Base-by-base conservation (phyloP, 2,329 filamentous ascomycete genomes). In the Purpureocillium takamizusanense region DNA sequence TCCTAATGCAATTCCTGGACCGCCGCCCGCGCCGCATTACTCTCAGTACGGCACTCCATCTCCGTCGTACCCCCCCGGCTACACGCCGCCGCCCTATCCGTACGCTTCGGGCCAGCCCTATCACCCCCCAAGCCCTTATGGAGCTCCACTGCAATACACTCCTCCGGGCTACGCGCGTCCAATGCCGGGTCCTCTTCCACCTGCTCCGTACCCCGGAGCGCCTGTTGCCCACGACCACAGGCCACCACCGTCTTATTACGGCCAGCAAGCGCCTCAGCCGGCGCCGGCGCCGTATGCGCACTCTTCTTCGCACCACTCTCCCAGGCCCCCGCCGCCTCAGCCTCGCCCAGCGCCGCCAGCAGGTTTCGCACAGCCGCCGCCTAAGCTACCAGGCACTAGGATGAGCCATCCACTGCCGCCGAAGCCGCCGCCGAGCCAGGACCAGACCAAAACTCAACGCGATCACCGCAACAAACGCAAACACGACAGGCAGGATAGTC, bases 401-500 rank as follows among this genome's bases (percentile, higher is more conserved):
- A 16, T 46, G 23, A 46, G 42, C 15, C 46, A 52, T 21, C 49
- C 56, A 7, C 51, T 60, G 7, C 57, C 57, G 6, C 55, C 56
- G 5, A 60, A 55, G 33, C 57, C 56, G 3, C 57, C 47, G 14
- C 51, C 51, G 36, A 53, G 46, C 21, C 50, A 50, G 25, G 50
- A 54, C 29, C 51, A 54, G 33, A 40, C 49, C 11, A 51, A 57
- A 10, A 40, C 51, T 15, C 44, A 50, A 31, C 52, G 51, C 10
- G 57, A 58, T 16, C 46, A 54, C 35, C 49, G 52, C 13, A 52
- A 53, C 31, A 60, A 51, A 33, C 53, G 54, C 15, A 55, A 51
- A 31, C 48, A 53, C 35, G 59, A 63, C 17, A 53, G 55, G 8
- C 52, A 60, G 33, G 55, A 51, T 15, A 51, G 54, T 28, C 51